Base-by-base conservation (phyloP, 2,329 filamentous ascomycete species). In the Lecanicillium sp. region DNA sequence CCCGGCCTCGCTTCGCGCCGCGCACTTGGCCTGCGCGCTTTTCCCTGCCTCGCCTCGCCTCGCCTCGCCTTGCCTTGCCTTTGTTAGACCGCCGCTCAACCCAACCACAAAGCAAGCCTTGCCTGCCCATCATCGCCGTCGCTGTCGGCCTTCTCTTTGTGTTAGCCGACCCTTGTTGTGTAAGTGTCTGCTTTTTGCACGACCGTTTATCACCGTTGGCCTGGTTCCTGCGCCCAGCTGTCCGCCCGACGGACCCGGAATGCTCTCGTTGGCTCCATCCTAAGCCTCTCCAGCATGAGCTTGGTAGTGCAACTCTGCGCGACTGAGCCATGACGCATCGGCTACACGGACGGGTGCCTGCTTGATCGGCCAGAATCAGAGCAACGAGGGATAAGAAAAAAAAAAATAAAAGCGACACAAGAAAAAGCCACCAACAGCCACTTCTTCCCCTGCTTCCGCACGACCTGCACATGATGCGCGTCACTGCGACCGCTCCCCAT, bases 11-110 rank as follows among this genome's bases (percentile, higher is more conserved):
- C 36, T 47, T 39, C 44, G 46, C 39, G 46, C 46, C 30, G 46
- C 39, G 32, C 39, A 37, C 38, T 42, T 38, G 24, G 37, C 23
- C 46, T 48, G 45, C 45, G 46, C 46, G 46, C 46, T 43, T 49
- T 49, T 49, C 39, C 32, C 20, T 24, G 33, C 35, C 44, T 29
- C 12, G 26, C 26, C 26, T 12, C 7, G 12, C 26, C 26, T 29
- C 26, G 26, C 26, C 12, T 7, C 26, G 12, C 26, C 26, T 12
- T 7, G 26, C 26, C 26, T 29, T 7, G 26, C 26, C 26, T 30
- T 20, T 38, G 26, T 30, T 46, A 32, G 21, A 39, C 11, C 20
- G 32, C n/a, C 14, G 36, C 15, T 29, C 44, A 37, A 47, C 36
- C 39, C 44, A 47, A 40, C 36, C n/a, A n/a, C n/a, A n/a, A n/a